Percentiles rank a stretch among this genome's conserved stretches.
phyloP scores from a whole-genome alignment of 139 green algal species.

The Tetraselmis striata region DNA sequence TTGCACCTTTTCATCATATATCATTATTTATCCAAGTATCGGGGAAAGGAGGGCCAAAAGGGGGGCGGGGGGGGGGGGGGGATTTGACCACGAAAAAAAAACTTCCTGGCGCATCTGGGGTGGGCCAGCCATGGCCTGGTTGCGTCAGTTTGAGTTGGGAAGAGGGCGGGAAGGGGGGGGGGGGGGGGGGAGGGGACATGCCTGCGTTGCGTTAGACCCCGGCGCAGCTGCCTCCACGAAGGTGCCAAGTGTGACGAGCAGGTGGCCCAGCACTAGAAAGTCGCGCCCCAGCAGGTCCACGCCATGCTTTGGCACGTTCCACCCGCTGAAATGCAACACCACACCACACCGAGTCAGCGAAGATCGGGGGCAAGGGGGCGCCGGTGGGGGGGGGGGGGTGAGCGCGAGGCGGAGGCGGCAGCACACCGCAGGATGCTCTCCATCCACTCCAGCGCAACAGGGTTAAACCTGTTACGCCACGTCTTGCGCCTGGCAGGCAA shows the following conservation, averaged over 20 bases:
- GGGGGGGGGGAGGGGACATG: not conserved
- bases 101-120: too few species aligned
- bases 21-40: too few species aligned
- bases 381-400: too few species aligned
- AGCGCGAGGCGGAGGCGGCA: too few species aligned
- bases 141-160: too few species aligned
- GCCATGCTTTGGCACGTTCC: not conserved
- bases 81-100: too few species aligned
- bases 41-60: too few species aligned
- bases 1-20: too few species aligned
- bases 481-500: not conserved
- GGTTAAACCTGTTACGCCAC: not conserved
- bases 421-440: not conserved
- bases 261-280: not conserved
- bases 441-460: not conserved
- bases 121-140: too few species aligned
- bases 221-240: constrained; percentile 1
- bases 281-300: constrained; percentile 3
- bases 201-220: not conserved
- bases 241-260: not conserved
- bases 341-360: too few species aligned
- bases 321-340: not conserved
- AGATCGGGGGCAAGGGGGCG: too few species aligned
- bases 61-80: too few species aligned
- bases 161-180: not conserved